These are phyloP conservation scores for Acanthamoeba lenticulata DNA, from an alignment of 208 protist genomes.

Conservation along the genomic window DNA sequence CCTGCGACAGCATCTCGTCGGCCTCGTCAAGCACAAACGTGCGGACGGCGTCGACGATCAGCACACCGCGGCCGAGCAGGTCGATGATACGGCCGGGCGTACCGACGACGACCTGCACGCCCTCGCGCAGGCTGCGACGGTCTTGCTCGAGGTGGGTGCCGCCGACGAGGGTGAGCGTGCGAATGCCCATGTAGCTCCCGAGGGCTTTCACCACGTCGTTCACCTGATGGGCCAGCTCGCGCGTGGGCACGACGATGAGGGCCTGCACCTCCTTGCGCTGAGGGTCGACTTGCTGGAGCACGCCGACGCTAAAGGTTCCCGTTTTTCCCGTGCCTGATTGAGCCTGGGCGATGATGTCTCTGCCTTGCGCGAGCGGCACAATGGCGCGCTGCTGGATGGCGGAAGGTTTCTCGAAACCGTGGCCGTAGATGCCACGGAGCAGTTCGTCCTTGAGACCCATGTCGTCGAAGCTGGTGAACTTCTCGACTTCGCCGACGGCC, in stretches of 20 bases:
- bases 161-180: slow-evolving; percentile 91
- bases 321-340: slow-evolving; percentile 99
- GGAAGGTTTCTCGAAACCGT: slow-evolving; percentile 96
- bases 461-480: background rate
- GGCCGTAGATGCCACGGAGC: slow-evolving; percentile 76
- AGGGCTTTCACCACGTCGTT: slow-evolving; percentile 92
- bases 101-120: slow-evolving; percentile 84
- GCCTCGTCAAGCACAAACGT: slow-evolving; percentile 87
- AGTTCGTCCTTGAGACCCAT: background rate
- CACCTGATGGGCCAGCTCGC: slow-evolving; percentile 96
- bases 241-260: slow-evolving; percentile 95
- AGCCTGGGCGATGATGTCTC: slow-evolving; percentile 98
- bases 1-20: slow-evolving; percentile 81
- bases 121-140: slow-evolving; percentile 74
- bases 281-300: slow-evolving; percentile 93
- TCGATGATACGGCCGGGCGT: slow-evolving; percentile 82
- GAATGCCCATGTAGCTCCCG: slow-evolving; percentile 93
- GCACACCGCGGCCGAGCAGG: slow-evolving; percentile 35
- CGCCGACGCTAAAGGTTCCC: slow-evolving; percentile 94
- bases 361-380: slow-evolving; percentile 90
- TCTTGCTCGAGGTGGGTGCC: slow-evolving; percentile 94
- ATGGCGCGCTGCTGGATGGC: slow-evolving; percentile 99
- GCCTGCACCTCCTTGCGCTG: slow-evolving; percentile 91
- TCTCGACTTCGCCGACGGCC: background rate
- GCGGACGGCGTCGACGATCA: slow-evolving; percentile 74